These are phyloP conservation scores for Xylariaceae sp. DNA, from an alignment of 2,329 filamentous ascomycete species.

Conservation along the genomic window DNA sequence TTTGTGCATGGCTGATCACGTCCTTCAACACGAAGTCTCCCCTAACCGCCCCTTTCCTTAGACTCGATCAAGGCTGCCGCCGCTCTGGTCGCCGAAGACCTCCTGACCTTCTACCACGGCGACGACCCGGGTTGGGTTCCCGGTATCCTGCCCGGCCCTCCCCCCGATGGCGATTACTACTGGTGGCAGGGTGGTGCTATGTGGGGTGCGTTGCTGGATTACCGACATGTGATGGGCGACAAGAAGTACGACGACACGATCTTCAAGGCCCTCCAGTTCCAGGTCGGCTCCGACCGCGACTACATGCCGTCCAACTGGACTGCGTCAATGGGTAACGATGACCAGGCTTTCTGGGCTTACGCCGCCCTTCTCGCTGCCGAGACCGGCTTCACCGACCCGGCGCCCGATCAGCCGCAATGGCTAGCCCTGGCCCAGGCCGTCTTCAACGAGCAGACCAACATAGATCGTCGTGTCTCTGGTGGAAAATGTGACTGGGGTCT, in stretches of 20 bases:
- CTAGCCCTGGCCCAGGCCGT: constrained; percentile 64
- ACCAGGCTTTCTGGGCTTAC: constrained; percentile 67
- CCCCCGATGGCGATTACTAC: constrained; percentile 55
- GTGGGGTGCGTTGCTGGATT: constrained; percentile 65
- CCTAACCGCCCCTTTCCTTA: constrained; percentile 24
- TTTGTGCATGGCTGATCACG: constrained; percentile 17
- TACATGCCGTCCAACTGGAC: constrained; percentile 59
- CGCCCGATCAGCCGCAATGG: constrained; percentile 51
- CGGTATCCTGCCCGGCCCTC: constrained; percentile 54
- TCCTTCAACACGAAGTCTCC: background rate
- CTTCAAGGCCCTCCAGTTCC: constrained; percentile 52
- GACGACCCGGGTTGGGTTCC: constrained; percentile 48
- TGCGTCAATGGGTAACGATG: constrained; percentile 60
- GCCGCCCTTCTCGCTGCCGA: constrained; percentile 64
- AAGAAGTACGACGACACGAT: constrained; percentile 55
- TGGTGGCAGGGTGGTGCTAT: constrained; percentile 71
- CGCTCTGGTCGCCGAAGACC: constrained; percentile 44
- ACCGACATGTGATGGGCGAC: constrained; percentile 64
- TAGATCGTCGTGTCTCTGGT: constrained; percentile 56
- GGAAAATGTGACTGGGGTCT: constrained; percentile 62
- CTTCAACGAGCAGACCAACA: constrained; percentile 55
- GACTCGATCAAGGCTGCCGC: constrained; percentile 44
- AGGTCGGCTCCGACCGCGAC: constrained; percentile 50
- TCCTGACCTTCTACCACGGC: constrained; percentile 48
- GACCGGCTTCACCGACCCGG: constrained; percentile 56